phyloP scores from a whole-genome alignment of 2,329 filamentous ascomycete genomes.

The Beauveria medogensis region DNA sequence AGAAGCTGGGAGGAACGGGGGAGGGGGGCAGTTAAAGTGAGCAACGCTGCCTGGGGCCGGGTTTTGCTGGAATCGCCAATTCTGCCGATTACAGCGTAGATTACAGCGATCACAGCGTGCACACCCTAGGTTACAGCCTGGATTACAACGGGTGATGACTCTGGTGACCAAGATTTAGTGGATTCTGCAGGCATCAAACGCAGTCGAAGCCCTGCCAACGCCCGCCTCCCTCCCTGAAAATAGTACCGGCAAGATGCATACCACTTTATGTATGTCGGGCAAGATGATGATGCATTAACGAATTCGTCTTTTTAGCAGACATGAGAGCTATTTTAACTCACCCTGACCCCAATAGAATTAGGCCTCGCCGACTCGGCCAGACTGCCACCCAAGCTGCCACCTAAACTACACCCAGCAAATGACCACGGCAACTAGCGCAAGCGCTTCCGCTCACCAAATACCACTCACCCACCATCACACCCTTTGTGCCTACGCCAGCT shows the following conservation, averaged over 20 bases:
- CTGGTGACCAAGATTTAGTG: not conserved
- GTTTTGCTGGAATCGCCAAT: not conserved
- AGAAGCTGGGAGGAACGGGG: constrained; percentile 9
- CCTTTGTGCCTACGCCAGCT: not conserved
- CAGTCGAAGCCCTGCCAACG: not conserved
- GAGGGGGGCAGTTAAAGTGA: constrained; percentile 9
- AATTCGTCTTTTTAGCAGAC: too few species aligned
- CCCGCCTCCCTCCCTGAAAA: too few species aligned
- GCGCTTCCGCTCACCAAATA: constrained; percentile 7
- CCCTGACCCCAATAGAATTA: too few species aligned
- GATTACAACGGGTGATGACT: too few species aligned
- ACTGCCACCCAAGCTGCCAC: not conserved
- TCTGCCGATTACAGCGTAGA: not conserved
- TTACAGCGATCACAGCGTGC: too few species aligned
- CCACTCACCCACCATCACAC: not conserved
- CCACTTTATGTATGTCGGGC: too few species aligned
- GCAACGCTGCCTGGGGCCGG: not conserved
- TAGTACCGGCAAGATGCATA: too few species aligned
- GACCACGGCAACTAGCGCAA: constrained; percentile 5
- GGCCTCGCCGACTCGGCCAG: too few species aligned
- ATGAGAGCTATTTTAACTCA: too few species aligned
- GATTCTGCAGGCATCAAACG: not conserved
- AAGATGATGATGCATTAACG: too few species aligned
- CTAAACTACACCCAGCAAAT: not conserved
- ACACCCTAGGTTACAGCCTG: too few species aligned